Conservation (phyloP, 2,329 filamentous ascomycete species). For the Fusarium ramigenum region DNA sequence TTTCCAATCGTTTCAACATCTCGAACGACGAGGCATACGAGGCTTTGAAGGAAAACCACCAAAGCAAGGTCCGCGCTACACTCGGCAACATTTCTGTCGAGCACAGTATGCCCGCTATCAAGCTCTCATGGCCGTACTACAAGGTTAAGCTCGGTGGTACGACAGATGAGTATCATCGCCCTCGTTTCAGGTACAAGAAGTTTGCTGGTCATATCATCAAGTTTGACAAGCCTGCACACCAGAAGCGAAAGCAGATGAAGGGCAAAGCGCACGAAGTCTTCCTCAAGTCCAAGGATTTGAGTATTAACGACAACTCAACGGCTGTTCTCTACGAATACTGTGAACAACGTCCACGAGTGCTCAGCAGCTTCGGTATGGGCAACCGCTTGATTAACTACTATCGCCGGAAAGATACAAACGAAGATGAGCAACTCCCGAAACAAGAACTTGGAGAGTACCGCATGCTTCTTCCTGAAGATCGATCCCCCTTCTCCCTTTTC, state of each 20-base stretch:
- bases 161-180: slow-evolving; percentile 85
- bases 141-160: slow-evolving; percentile 81
- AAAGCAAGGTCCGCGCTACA: slow-evolving; percentile 93
- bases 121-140: slow-evolving; percentile 96
- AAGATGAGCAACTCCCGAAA: slow-evolving; percentile 81
- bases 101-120: slow-evolving; percentile 90
- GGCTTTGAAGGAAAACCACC: slow-evolving; percentile 93
- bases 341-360: slow-evolving; percentile 88
- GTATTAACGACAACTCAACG: slow-evolving; percentile 87
- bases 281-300: slow-evolving; percentile 81
- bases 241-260: slow-evolving; percentile 86
- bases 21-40: slow-evolving; percentile 98
- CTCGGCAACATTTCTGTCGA: slow-evolving; percentile 93
- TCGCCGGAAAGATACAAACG: slow-evolving; percentile 77
- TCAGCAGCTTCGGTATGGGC: slow-evolving; percentile 98
- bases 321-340: slow-evolving; percentile 94
- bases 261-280: slow-evolving; percentile 84
- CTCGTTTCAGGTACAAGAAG: slow-evolving; percentile 76
- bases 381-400: slow-evolving; percentile 98
- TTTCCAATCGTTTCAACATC: slow-evolving; percentile 88
- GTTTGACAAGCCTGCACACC: slow-evolving; percentile 74
- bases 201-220: slow-evolving; percentile 73
- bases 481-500: slow-evolving; percentile 95
- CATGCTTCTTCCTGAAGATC: slow-evolving; percentile 89
- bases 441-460: slow-evolving; percentile 88